Conservation (phyloP, 1,284 basidiomycete genomes). For the Rhodofomes roseus region DNA sequence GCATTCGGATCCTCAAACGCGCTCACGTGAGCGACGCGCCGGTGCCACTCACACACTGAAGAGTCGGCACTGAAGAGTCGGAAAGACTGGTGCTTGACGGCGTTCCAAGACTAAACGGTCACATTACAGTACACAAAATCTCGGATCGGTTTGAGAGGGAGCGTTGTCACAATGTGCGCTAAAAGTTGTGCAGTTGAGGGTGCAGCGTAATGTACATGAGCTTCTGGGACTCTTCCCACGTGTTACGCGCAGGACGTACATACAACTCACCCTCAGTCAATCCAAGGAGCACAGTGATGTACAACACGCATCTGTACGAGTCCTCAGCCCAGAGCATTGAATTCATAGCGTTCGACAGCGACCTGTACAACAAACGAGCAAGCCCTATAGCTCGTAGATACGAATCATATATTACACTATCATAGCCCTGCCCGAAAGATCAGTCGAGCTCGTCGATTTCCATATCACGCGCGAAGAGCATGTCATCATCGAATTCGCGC, state of each 20-base stretch:
- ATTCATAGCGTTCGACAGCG: neutral
- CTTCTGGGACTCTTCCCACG: no score
- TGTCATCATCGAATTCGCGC: conserved; percentile 3
- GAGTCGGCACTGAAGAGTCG: no score
- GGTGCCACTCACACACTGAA: neutral
- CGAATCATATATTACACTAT: neutral
- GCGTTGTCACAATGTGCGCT: no score
- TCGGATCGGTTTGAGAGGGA: no score
- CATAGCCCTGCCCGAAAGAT: neutral
- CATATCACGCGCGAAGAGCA: neutral
- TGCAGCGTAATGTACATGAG: no score
- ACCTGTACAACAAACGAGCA: neutral
- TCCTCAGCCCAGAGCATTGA: neutral
- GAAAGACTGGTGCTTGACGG: no score
- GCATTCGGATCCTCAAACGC: neutral
- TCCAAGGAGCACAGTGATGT: neutral
- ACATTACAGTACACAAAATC: no score
- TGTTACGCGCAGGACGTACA: no score
- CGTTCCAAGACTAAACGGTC: no score
- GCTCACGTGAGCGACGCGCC: neutral
- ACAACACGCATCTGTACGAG: neutral
- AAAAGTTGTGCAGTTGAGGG: no score
- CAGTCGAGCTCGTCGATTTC: conserved; percentile 2
- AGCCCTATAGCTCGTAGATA: neutral
- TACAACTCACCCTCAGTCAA: no score